Base-by-base conservation (phyloP, 257 asterid genomes). In the Penstemon newberryi region DNA sequence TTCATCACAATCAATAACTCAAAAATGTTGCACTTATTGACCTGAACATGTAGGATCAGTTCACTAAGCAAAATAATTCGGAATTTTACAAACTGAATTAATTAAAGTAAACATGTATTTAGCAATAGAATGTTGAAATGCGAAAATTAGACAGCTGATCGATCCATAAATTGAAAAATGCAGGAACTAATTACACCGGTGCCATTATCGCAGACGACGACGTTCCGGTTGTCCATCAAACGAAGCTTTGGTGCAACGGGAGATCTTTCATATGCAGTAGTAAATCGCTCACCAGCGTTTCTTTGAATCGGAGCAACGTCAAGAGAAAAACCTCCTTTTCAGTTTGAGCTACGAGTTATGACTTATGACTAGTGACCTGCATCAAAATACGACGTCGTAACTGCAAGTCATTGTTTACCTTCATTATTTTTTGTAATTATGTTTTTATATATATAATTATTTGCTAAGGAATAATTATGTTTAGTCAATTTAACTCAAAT, bases 131-230 rank as follows among this genome's bases (percentile, higher is more conserved):
- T 65, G 11, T n/a, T 25, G 7, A 65, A 49, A 56, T 13, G 36
- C n/a, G 38, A 25, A 61, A 52, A 74, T 76, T 70, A 67, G 70
- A 67, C 19, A 51, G 53, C 36, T 44, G 60, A 72, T 43, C 45
- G 73, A 67, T 66, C 50, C 45, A 66, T n/a, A 55, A 63, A 46
- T 41, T 5, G 44, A 36, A 55, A 51, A 55, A 47, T 51, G 64
- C 57, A 18, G 54, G 64, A 40, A 45, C 57, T 4, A 57, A 56
- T 58, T 90, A 92, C 98, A 72, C 96, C 97, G 49, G 98, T 92
- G 78, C 97, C 98, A 73, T 88, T 90, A 74, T 92, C 97, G 69
- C 97, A 92, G 41, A 92, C 97, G 80, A 92, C 84, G 80, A 92
- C 96, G 74, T 88, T 90, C 25, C 83, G 82, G 68, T 77, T 85